Evolutionary conservation across 2,329 filamentous ascomycete genomes (phyloP), one percentile per base, ranked within the genome.

Genomic region (Phaeosphaeria sp.): DNA sequence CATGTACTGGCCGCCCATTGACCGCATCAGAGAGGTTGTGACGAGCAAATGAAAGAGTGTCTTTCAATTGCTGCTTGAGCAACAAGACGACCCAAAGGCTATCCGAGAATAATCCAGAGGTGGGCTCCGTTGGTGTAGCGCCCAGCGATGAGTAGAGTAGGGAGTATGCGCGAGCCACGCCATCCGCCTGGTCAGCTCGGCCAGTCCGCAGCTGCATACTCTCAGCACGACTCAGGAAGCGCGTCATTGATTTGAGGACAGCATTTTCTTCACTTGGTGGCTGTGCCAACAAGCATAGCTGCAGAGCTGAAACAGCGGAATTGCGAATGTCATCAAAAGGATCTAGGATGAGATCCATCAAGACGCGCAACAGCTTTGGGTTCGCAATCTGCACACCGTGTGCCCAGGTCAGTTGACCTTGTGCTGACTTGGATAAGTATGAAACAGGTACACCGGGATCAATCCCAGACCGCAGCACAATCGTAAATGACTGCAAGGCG

Each of bases 311-410:
- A 15, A 83, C 75, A 7, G 86, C 78, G 1, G 77, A 78, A 47
- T 79, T 87, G 64, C 94, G 85, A 4, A 98, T 91, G 75, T 99
- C 95, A 56, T 98, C 95, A 69, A 96, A 99, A 0, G 94, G 92
- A 68, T 99, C 91, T 71, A 96, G 82, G 7, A 96, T 78, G 21
- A 97, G 84, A 74, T 97, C 92, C 15, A 93, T 80, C 6, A 98
- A 80, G 4, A 88, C 81, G 48, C 90, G 83, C 11, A 86, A 77
- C 79, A 89, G 51, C 2, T 64, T 62, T 1, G 48, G 11, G 50
- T 74, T 77, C 18, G 84, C 76, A 3, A 87, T 74, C 2, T 78
- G 72, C 13, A 84, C 56, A 20, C 77, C 71, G 56, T 83, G 80
- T 3, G 80, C 78, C 84, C 86, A 88, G 33, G 75, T 77, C 3